Percentiles rank a stretch among this genome's conserved stretches.
These are phyloP conservation scores for Hyaloscypha hepaticicola DNA, from an alignment of 495 filamentous ascomycete species.

Conservation along the genomic window DNA sequence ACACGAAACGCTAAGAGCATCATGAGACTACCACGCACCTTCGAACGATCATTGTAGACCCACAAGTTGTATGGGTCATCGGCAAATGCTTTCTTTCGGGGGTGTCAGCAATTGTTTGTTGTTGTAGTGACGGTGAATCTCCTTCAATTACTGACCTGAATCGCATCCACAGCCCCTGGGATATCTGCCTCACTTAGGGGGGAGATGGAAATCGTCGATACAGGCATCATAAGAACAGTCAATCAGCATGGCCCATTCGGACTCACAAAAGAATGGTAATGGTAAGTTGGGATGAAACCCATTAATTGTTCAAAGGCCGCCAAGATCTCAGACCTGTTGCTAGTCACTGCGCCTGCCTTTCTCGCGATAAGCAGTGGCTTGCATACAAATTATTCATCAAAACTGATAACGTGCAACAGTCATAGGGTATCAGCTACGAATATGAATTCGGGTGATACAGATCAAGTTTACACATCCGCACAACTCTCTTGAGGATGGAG, in stretches of 20 bases:
- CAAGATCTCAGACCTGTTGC: background rate
- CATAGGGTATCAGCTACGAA: background rate
- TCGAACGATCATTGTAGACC: constrained; percentile 54
- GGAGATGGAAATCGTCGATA: constrained; percentile 55
- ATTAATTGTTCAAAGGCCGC: background rate
- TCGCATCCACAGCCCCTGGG: constrained; percentile 53
- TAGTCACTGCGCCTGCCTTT: background rate
- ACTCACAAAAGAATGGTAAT: background rate
- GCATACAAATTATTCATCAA: background rate
- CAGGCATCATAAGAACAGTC: constrained; percentile 44
- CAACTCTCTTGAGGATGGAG: background rate
- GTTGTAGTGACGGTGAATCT: too few species aligned
- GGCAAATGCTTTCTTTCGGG: constrained; percentile 49
- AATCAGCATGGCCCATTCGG: background rate
- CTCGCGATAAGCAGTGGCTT: background rate
- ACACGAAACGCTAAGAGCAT: background rate
- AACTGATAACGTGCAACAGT: background rate
- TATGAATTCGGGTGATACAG: background rate
- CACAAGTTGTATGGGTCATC: constrained; percentile 66
- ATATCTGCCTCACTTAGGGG: constrained; percentile 58
- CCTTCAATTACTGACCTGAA: constrained; percentile 30
- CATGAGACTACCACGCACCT: constrained; percentile 39
- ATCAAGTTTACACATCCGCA: background rate
- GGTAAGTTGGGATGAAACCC: constrained; percentile 10
- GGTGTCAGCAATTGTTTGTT: constrained; percentile 33